Evolutionary conservation across 148 eudicot genomes (phyloP).

Genomic region (Nepenthes gracilis): DNA sequence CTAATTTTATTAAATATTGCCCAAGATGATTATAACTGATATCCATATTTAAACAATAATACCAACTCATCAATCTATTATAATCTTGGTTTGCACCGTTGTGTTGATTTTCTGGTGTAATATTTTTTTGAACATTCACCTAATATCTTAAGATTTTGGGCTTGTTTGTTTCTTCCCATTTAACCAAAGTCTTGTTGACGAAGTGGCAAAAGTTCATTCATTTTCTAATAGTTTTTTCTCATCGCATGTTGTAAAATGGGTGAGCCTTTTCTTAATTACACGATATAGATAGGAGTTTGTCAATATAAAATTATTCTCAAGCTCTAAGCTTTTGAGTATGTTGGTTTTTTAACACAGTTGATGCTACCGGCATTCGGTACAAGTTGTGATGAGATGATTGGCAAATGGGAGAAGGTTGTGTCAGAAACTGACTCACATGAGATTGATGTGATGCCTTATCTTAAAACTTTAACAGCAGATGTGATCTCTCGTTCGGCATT

Average conservation of each 20-base stretch:
- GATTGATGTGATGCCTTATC: constrained; percentile 29
- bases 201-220: too few species aligned
- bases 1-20: too few species aligned
- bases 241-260: not conserved
- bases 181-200: too few species aligned
- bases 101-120: too few species aligned
- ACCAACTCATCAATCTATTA: too few species aligned
- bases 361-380: constrained; percentile 27
- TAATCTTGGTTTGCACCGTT: too few species aligned
- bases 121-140: too few species aligned
- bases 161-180: too few species aligned
- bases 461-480: constrained; percentile 22
- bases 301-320: too few species aligned
- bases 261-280: not conserved
- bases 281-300: not conserved
- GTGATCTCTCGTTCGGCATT: constrained; percentile 32
- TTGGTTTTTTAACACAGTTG: constrained; percentile 2
- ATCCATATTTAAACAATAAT: too few species aligned
- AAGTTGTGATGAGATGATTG: constrained; percentile 22
- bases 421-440: constrained; percentile 14
- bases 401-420: constrained; percentile 24
- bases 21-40: too few species aligned
- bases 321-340: not conserved
- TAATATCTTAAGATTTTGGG: too few species aligned
- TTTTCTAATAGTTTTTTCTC: not conserved